phyloP scores from a whole-genome alignment of 2,329 filamentous ascomycete genomes.

The Monilinia aucupariae region DNA sequence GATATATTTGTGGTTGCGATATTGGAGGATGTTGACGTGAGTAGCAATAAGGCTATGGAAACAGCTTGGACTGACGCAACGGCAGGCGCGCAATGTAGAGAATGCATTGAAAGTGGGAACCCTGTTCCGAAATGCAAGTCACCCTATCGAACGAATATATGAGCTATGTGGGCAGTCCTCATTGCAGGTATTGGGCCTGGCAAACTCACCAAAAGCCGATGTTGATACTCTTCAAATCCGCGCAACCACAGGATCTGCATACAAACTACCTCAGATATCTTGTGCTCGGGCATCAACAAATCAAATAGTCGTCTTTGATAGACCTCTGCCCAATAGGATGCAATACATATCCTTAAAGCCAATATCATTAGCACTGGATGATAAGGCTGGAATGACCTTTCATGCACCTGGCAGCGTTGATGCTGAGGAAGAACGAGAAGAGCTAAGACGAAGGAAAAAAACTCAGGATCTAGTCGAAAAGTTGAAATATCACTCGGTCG shows the following conservation, averaged over 20 bases:
- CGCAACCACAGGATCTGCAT: constrained; percentile 48
- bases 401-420: constrained; percentile 54
- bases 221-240: constrained; percentile 68
- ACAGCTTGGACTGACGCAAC: constrained; percentile 27
- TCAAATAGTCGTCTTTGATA: constrained; percentile 84
- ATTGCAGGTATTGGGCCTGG: constrained; percentile 79
- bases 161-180: constrained; percentile 76
- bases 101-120: constrained; percentile 79
- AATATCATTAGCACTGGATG: constrained; percentile 78
- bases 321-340: constrained; percentile 81
- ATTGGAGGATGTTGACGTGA: constrained; percentile 83
- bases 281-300: constrained; percentile 68
- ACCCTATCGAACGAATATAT: constrained; percentile 75
- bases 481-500: constrained; percentile 79
- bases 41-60: constrained; percentile 32
- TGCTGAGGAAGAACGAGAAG: constrained; percentile 64
- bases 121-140: constrained; percentile 74
- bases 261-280: constrained; percentile 63
- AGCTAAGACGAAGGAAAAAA: constrained; percentile 51
- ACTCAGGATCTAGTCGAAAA: constrained; percentile 73
- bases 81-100: constrained; percentile 62
- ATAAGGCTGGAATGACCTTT: constrained; percentile 49
- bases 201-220: constrained; percentile 56
- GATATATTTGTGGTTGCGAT: constrained; percentile 89
- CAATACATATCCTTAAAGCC: constrained; percentile 91